These are phyloP conservation scores for Ramaria rubella DNA, from an alignment of 768 basidiomycete genomes.

Conservation along the genomic window DNA sequence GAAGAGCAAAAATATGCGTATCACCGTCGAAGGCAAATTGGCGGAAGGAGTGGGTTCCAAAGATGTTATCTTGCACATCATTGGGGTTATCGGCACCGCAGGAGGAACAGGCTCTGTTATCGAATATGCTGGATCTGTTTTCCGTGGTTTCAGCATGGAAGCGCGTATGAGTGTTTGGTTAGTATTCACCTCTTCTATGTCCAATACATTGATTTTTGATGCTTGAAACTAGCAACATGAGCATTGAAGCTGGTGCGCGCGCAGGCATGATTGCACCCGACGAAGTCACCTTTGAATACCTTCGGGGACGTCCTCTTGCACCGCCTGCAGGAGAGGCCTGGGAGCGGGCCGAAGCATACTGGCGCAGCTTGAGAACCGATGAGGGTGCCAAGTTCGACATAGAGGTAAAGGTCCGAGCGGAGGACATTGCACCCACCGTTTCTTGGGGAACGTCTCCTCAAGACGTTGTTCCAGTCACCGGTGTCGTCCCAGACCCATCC, in stretches of 20 bases:
- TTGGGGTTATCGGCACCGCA: slow-evolving; percentile 88
- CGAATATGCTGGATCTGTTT: slow-evolving; percentile 86
- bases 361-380: slow-evolving; percentile 74
- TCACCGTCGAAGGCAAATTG: slow-evolving; percentile 78
- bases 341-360: slow-evolving; percentile 81
- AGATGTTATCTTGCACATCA: slow-evolving; percentile 86
- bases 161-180: slow-evolving; percentile 68
- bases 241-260: slow-evolving; percentile 88
- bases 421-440: slow-evolving; percentile 83
- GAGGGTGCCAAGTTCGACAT: slow-evolving; percentile 80
- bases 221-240: slow-evolving; percentile 68
- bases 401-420: slow-evolving; percentile 71
- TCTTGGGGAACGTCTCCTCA: slow-evolving; percentile 94
- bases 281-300: slow-evolving; percentile 78
- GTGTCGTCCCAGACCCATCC: slow-evolving; percentile 69
- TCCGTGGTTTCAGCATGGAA: slow-evolving; percentile 82
- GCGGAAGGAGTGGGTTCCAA: slow-evolving; percentile 80
- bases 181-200: not conserved
- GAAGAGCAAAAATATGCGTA: slow-evolving; percentile 90
- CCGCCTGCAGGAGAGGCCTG: slow-evolving; percentile 74
- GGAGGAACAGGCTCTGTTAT: slow-evolving; percentile 90
- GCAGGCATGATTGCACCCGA: slow-evolving; percentile 93
- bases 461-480: slow-evolving; percentile 79
- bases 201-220: not conserved
- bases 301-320: slow-evolving; percentile 71